Evolutionary conservation across 495 filamentous ascomycete species (phyloP).

Genomic region (Margaritispora aquatica): DNA sequence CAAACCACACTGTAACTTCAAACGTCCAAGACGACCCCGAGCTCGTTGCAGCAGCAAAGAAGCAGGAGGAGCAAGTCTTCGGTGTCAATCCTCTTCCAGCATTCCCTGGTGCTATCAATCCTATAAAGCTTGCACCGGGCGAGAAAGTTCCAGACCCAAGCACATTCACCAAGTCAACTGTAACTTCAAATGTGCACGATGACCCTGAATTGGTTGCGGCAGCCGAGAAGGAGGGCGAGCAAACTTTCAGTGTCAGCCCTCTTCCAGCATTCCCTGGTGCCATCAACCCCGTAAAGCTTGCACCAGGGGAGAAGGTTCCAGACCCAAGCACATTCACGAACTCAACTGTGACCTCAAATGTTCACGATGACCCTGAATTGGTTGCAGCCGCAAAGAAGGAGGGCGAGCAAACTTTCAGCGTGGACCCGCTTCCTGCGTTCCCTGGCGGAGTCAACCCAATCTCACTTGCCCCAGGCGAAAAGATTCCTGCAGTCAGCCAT

Average conservation of each 20-base stretch:
- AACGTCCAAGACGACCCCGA: conserved; percentile 61
- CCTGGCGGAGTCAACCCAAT: conserved; percentile 75
- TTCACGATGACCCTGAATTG: conserved; percentile 55
- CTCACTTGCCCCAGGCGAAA: conserved; percentile 69
- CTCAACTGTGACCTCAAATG: conserved; percentile 50
- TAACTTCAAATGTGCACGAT: conserved; percentile 58
- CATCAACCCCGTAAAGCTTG: conserved; percentile 73
- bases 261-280: conserved; percentile 71
- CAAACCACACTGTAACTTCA: conserved; percentile 38
- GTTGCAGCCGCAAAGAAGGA: conserved; percentile 26
- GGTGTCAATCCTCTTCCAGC: conserved; percentile 73
- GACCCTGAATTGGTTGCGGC: conserved; percentile 38
- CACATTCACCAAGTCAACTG: conserved; percentile 46
- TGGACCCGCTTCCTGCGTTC: conserved; percentile 75
- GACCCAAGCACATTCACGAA: conserved; percentile 48
- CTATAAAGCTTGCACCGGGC: conserved; percentile 69
- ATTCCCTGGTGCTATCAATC: conserved; percentile 70
- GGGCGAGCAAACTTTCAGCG: conserved; percentile 47
- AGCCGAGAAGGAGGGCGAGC: conserved; percentile 30
- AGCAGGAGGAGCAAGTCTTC: conserved; percentile 45
- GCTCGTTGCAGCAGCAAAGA: conserved; percentile 19
- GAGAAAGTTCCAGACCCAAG: conserved; percentile 66
- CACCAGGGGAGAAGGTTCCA: conserved; percentile 76
- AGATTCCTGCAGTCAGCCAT: conserved; percentile 53
- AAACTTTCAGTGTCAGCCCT: conserved; percentile 61